Evolutionary conservation across 1,284 basidiomycete genomes (phyloP).

Genomic region (Pseudozyma sp.): DNA sequence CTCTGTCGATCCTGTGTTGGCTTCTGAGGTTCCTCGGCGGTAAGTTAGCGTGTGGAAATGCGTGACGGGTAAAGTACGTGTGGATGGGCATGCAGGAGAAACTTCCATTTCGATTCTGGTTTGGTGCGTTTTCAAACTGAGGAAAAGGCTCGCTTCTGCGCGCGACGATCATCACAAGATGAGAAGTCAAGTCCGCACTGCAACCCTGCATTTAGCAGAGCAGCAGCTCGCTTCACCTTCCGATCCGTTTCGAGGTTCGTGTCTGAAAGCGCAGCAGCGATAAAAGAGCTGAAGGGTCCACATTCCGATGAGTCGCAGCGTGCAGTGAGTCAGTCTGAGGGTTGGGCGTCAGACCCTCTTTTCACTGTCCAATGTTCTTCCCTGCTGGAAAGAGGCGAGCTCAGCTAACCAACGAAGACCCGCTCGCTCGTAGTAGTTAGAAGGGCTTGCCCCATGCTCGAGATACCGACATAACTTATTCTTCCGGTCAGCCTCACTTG

Average conservation of each 20-base stretch:
- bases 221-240: background rate
- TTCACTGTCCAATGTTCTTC: too few relatives aligned
- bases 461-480: too few relatives aligned
- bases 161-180: too few relatives aligned
- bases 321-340: background rate
- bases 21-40: background rate
- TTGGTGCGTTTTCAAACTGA: background rate
- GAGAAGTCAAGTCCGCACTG: constrained; percentile 4
- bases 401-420: too few relatives aligned
- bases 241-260: background rate
- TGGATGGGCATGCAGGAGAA: constrained; percentile 1
- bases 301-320: constrained; percentile 1
- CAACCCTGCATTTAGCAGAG: constrained; percentile 4
- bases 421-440: too few relatives aligned
- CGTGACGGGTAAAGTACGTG: constrained; percentile 10
- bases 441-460: too few relatives aligned
- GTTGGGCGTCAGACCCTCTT: too few relatives aligned
- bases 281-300: background rate
- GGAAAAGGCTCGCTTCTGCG: background rate
- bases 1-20: constrained; percentile 2
- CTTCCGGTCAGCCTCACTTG: too few relatives aligned
- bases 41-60: background rate
- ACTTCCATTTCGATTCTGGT: background rate
- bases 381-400: too few relatives aligned
- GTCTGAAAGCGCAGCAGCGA: background rate